Evolutionary conservation across 2,329 filamentous ascomycete genomes (phyloP), one percentile per base, ranked within the genome.

Genomic region (Penicillium crustosum): DNA sequence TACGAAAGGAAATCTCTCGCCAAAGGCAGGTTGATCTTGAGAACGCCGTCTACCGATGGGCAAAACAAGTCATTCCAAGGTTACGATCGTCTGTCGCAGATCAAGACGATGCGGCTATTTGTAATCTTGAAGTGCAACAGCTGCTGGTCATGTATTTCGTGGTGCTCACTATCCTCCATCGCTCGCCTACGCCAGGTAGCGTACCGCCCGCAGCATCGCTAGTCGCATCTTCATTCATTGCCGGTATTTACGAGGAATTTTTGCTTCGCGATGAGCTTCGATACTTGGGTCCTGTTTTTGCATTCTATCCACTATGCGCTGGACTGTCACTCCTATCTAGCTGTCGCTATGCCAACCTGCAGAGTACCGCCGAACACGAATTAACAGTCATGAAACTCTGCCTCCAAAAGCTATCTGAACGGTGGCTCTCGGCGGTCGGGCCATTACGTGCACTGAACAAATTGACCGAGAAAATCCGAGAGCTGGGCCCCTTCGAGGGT

Each of bases 181-280:
- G 74, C 25, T 69, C 73, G 1, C 61, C 67, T n/a, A 66, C 64
- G 1, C 65, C 65, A 29, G 51, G 70, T 67, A 64, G 68, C 31
- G 64, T 69, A 3, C 75, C 73, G 0, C 74, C 73, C 0, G 70
- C 73, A 9, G 72, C 71, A 6, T 75, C 75, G 1, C 60, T 78
- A 0, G 63, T 78, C 0, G 75, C 76, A 8, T 75, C 76, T 0
- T 78, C 75, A 0, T 78, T 74, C 48, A 68, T 78, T 25, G 75
- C 73, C 0, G 75, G 76, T 0, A 75, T 79, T 2, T 77, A 75
- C 29, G 75, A 77, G 51, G 73, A 76, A 42, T 75, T 78, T 45
- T 70, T 78, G 23, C 70, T 75, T 23, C 66, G 73, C 0, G 75
- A 77, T 50, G 75, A 79, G 48, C 68, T 78, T 12, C 71, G 73